Percentiles rank a stretch among this genome's conserved stretches.
These are phyloP conservation scores for Hyphopichia buzzinii DNA, from an alignment of 1,139 yeast species.

Conservation along the genomic window DNA sequence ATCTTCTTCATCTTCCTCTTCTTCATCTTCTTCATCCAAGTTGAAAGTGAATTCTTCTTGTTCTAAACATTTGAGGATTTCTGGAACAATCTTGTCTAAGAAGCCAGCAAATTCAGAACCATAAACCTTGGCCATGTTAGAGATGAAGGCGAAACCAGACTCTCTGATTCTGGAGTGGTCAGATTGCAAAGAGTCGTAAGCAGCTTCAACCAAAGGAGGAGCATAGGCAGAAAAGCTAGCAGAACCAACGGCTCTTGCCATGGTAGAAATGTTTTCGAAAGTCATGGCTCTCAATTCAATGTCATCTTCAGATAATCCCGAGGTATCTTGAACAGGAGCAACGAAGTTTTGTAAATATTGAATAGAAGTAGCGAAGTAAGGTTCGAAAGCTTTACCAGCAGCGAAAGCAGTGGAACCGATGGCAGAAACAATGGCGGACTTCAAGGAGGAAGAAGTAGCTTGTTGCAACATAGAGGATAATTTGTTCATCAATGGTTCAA, in stretches of 20 bases:
- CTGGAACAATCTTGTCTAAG: conserved; percentile 79
- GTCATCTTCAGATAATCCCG: conserved; percentile 75
- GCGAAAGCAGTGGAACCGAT: conserved; percentile 97
- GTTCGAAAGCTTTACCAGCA: conserved; percentile 82
- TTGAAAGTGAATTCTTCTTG: conserved; percentile 74
- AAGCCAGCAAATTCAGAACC: conserved; percentile 87
- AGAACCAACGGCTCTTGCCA: conserved; percentile 96
- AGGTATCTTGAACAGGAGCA: conserved; percentile 56
- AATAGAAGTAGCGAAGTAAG: conserved; percentile 81
- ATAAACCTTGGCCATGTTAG: conserved; percentile 92
- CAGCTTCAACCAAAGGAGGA: conserved; percentile 85
- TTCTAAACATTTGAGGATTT: conserved; percentile 76
- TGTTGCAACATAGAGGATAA: conserved; percentile 76
- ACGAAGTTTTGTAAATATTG: conserved; percentile 80
- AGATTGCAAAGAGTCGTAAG: conserved; percentile 74
- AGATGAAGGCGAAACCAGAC: conserved; percentile 91
- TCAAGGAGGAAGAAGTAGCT: conserved; percentile 65
- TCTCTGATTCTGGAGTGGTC: conserved; percentile 87
- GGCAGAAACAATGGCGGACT: conserved; percentile 89
- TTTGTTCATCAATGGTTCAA: conserved; percentile 88
- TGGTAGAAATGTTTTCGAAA: conserved; percentile 88
- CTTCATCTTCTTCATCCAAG: conserved; percentile 34
- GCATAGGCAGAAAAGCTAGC: conserved; percentile 84
- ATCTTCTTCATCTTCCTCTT: conserved; percentile 52
- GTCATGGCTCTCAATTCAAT: conserved; percentile 87